A percentile compares a stretch with the other conserved stretches of the same genome.
Evolutionary conservation across 495 filamentous ascomycete genomes (phyloP).

Genomic region (Lophium mytilinum): DNA sequence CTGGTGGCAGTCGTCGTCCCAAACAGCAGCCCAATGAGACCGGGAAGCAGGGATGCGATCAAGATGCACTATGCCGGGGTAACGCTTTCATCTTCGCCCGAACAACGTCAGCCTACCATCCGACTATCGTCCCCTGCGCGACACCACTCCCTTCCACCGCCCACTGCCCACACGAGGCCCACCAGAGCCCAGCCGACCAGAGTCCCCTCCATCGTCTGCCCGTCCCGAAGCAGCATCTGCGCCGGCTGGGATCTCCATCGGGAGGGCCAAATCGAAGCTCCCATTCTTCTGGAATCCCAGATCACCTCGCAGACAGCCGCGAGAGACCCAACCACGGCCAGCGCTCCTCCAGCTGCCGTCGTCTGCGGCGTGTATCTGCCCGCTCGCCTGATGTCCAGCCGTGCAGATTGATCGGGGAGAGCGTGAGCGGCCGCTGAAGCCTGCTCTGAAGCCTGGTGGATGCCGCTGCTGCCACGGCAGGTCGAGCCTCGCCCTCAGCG

Average conservation of each 20-base stretch:
- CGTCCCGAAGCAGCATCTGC: conserved; percentile 13
- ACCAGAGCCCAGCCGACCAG: conserved; percentile 9
- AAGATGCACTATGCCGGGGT: conserved; percentile 10
- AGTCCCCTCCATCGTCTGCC: conserved; percentile 9
- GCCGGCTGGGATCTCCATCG: conserved; percentile 15
- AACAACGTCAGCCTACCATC: conserved; percentile 31
- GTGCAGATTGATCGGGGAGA: neutral
- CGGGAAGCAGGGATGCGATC: neutral
- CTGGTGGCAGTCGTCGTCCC: no score
- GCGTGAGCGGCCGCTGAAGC: no score
- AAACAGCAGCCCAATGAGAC: neutral
- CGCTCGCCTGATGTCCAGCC: neutral
- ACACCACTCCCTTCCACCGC: conserved; percentile 14
- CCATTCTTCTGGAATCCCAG: conserved; percentile 23
- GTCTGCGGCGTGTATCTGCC: conserved; percentile 5
- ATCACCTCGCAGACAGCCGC: neutral
- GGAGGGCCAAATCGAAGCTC: neutral
- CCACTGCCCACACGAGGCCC: conserved; percentile 3
- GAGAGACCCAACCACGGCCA: neutral
- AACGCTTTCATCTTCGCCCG: conserved; percentile 17
- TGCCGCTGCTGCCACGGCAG: neutral
- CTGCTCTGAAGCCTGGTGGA: neutral
- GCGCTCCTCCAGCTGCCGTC: neutral
- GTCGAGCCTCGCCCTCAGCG: neutral
- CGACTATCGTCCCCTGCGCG: conserved; percentile 13